Percentiles rank a stretch among this genome's conserved stretches.
Conservation (phyloP, 495 filamentous ascomycete genomes). For the Apiosordaria backusii region DNA sequence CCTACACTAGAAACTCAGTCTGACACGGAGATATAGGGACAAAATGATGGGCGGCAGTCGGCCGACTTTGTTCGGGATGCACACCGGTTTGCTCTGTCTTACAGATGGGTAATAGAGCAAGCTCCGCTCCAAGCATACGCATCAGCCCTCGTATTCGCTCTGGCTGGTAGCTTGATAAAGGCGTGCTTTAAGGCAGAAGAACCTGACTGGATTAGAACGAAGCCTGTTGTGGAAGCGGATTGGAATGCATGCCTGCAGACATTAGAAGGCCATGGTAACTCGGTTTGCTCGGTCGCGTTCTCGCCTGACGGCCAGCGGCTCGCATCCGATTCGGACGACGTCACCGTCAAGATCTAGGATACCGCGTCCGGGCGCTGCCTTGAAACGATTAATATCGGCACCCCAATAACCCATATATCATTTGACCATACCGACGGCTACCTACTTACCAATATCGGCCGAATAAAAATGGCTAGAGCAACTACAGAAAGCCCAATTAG, state of each 20-base stretch:
- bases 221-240: conserved; percentile 1
- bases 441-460: too few species aligned
- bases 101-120: conserved; percentile 26
- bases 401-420: too few species aligned
- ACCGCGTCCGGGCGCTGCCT: too few species aligned
- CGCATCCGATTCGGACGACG: conserved; percentile 83
- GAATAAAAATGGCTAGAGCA: too few species aligned
- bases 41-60: neutral
- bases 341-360: too few species aligned
- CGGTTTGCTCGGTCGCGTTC: conserved; percentile 12
- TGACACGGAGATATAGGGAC: conserved; percentile 13
- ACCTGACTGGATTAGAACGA: conserved; percentile 1
- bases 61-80: conserved; percentile 19
- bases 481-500: too few species aligned
- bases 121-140: conserved; percentile 18
- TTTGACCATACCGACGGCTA: too few species aligned
- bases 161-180: neutral
- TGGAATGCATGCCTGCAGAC: conserved; percentile 14
- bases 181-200: conserved; percentile 6
- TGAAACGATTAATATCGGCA: too few species aligned
- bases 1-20: neutral
- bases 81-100: conserved; percentile 30
- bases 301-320: conserved; percentile 54
- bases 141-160: conserved; percentile 10
- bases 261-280: conserved; percentile 14